phyloP scores from a whole-genome alignment of 306 rosid species.

The Acacia crassicarpa region DNA sequence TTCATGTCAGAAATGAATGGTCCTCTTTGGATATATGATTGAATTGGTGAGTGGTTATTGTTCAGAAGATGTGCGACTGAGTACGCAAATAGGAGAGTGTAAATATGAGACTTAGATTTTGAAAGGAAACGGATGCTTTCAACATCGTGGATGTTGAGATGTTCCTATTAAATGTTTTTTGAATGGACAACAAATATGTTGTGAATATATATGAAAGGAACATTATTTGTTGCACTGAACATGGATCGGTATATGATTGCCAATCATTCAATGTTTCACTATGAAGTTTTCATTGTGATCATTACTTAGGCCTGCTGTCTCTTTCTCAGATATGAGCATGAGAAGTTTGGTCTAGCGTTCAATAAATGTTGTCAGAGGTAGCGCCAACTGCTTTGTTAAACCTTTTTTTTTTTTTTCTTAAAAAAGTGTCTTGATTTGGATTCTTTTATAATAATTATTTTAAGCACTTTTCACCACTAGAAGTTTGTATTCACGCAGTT shows the following conservation, averaged over 20 bases:
- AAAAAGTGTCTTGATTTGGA: not conserved
- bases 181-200: not conserved
- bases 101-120: not conserved
- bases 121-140: not conserved
- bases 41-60: not conserved
- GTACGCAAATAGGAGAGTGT: not conserved
- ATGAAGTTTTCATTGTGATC: not conserved
- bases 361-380: not conserved
- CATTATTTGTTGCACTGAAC: not conserved
- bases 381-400: not conserved
- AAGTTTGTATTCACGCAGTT: not conserved
- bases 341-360: not conserved
- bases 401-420: not conserved
- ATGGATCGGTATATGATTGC: not conserved
- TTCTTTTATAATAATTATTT: not conserved
- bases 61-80: not conserved
- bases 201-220: not conserved
- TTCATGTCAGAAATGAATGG: not conserved
- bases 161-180: not conserved
- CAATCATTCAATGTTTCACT: not conserved
- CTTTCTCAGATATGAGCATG: not conserved
- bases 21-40: not conserved
- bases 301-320: not conserved
- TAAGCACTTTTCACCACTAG: not conserved
- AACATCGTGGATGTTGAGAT: conserved; percentile 2